Evolutionary conservation across 805 yeast species (phyloP), one percentile per base, ranked within the genome.

Genomic region (Lipomyces spencermartinsiae): DNA sequence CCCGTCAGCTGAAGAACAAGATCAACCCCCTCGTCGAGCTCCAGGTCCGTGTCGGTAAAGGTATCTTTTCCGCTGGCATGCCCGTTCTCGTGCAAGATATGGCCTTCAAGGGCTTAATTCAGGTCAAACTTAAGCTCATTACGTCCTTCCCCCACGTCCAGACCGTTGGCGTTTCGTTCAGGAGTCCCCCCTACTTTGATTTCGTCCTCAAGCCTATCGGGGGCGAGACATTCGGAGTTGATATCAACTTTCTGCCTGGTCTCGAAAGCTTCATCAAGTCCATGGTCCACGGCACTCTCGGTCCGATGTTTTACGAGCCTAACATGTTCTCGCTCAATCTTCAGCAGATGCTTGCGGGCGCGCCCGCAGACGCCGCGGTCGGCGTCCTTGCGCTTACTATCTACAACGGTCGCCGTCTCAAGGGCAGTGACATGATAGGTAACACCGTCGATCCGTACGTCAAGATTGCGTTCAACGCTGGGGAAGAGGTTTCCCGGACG

Each of bases 371-470:
- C 75, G 86, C 94, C 49, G 89, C 98, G 6, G 83, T 92, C 73
- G 99, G 99, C 80, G 91, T 95, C 39, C 80, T 95, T 70, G 89
- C 89, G 57, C 78, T 95, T 56, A 86, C 84, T 35, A 82, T 90
- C 51, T 87, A 88, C 73, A 81, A 85, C 57, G 97, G 97, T 22
- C 83, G 82, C 70, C 86, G 85, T 58, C 81, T 95, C 74, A 87
- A 84, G 74, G 91, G 92, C 64, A 87, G 90, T 68, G 89, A 87
- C 64, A 80, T 80, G 62, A 81, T 90, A 55, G 93, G 91, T 70
- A 89, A 89, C 74, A 91, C 97, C 10, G 83, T 93, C 70, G 98
- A 95, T 77, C 99, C 99, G 10, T 96, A 92, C 79, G 83, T 93
- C 68, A 84, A 88, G 7, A 84, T 93, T 76, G 82, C 83, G 68